Evolutionary conservation across 2,329 filamentous ascomycete genomes (phyloP).

Genomic region (Xylaria sp.): DNA sequence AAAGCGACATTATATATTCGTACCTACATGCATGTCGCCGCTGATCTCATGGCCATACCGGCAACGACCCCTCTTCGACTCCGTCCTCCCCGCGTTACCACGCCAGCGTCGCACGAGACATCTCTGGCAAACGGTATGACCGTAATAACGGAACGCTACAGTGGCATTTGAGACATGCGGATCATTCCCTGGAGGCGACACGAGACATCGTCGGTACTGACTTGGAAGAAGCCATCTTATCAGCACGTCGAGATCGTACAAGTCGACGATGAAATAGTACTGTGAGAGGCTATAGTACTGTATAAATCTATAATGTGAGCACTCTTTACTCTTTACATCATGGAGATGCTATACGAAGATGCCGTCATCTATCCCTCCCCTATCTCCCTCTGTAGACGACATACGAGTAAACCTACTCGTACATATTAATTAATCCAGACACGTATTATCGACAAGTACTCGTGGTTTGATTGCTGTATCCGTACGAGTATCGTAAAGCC

Average conservation of each 20-base stretch:
- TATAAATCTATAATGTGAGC: not conserved
- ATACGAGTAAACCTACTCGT: not conserved
- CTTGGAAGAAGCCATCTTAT: not conserved
- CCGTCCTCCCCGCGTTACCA: not conserved
- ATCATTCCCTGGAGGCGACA: not conserved
- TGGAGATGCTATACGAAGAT: not conserved
- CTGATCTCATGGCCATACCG: not conserved
- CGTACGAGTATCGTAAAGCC: not conserved
- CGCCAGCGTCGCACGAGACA: not conserved
- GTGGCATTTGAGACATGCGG: not conserved
- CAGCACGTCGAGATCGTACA: no score
- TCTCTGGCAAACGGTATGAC: not conserved
- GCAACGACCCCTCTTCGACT: not conserved
- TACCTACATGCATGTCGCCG: not conserved
- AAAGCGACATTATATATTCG: not conserved
- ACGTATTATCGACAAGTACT: no score
- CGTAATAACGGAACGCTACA: not conserved
- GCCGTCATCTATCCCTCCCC: not conserved
- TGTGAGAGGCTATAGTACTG: not conserved
- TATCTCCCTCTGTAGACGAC: not conserved
- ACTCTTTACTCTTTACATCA: no score
- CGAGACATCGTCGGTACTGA: not conserved
- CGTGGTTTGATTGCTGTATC: not conserved
- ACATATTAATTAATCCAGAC: not conserved
- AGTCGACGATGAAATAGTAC: not conserved